Percentiles rank a stretch among this genome's conserved stretches.
Evolutionary conservation across 495 filamentous ascomycete species (phyloP).

Genomic region (Sphaerosporella brunnea): DNA sequence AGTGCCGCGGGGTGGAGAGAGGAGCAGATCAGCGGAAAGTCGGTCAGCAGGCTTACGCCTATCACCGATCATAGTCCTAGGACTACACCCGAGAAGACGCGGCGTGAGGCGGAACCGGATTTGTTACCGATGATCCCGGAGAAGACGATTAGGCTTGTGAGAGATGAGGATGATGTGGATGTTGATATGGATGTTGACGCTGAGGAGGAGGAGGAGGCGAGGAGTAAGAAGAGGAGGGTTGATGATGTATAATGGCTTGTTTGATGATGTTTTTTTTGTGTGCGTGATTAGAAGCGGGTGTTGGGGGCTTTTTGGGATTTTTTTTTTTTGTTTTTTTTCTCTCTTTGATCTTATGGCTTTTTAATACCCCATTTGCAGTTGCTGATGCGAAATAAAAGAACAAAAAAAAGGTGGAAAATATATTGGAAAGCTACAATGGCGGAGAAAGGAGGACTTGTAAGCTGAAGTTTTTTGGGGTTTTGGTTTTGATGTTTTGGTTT

Average conservation of each 20-base stretch:
- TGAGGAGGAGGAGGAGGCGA: background rate
- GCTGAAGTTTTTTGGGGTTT: background rate
- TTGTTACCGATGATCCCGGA: conserved; percentile 18
- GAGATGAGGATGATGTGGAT: conserved; percentile 8
- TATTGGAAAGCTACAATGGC: background rate
- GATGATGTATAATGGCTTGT: background rate
- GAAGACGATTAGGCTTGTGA: conserved; percentile 21
- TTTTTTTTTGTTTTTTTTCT: too few relatives aligned
- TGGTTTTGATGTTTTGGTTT: background rate
- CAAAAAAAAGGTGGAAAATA: background rate
- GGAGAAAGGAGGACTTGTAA: background rate
- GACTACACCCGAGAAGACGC: conserved; percentile 18
- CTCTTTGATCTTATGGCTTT: too few relatives aligned
- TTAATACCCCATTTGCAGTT: background rate
- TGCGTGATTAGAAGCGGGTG: background rate
- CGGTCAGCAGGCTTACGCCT: conserved; percentile 16
- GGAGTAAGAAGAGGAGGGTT: conserved; percentile 4
- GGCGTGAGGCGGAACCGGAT: background rate
- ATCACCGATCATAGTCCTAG: conserved; percentile 20
- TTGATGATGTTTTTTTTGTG: background rate
- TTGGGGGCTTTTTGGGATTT: background rate
- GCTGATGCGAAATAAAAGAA: background rate
- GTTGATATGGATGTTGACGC: conserved; percentile 2
- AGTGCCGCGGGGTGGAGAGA: conserved; percentile 13
- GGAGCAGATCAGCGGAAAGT: conserved; percentile 4